A percentile compares a stretch with the other conserved stretches of the same genome.
phyloP scores from a whole-genome alignment of 441 rosid species.

The Corymbia calophylla region DNA sequence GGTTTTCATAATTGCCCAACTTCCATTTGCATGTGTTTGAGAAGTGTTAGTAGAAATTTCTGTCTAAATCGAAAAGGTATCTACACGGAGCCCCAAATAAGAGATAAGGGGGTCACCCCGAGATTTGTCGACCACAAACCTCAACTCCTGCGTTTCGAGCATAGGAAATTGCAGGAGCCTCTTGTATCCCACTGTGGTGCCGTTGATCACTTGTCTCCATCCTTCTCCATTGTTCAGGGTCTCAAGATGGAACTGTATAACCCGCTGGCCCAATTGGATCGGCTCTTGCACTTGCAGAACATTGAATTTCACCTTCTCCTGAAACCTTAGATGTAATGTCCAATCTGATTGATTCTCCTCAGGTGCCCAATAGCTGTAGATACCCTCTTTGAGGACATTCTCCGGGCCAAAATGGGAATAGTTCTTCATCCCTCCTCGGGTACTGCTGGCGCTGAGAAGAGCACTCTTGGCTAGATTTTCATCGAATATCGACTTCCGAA shows the following conservation, averaged over 20 bases:
- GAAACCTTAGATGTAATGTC: conserved; percentile 44
- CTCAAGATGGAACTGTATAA: conserved; percentile 51
- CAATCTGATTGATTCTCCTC: conserved; percentile 42
- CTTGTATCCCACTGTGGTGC: conserved; percentile 71
- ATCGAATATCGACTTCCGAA: conserved; percentile 49
- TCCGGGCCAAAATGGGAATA: conserved; percentile 18
- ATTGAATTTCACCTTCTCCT: conserved; percentile 48
- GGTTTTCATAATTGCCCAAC: conserved; percentile 5
- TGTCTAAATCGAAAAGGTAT: conserved; percentile 26
- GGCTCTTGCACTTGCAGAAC: conserved; percentile 74
- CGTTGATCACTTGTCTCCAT: conserved; percentile 49
- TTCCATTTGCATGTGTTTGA: conserved; percentile 1
- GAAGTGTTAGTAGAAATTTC: conserved; percentile 1
- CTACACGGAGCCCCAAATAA: conserved; percentile 54
- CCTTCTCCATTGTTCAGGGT: conserved; percentile 13
- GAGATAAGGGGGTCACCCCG: conserved; percentile 73
- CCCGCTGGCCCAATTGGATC: conserved; percentile 84
- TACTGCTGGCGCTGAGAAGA: conserved; percentile 39
- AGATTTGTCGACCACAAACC: conserved; percentile 52
- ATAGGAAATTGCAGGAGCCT: conserved; percentile 54
- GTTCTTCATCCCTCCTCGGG: conserved; percentile 30
- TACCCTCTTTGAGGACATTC: conserved; percentile 56
- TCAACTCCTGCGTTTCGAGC: conserved; percentile 35
- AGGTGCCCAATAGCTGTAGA: conserved; percentile 80
- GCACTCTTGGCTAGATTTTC: conserved; percentile 46